Evolutionary conservation across 2,329 filamentous ascomycete species (phyloP), one percentile per base, ranked within the genome.

Genomic region (Aspergillus intermedius): DNA sequence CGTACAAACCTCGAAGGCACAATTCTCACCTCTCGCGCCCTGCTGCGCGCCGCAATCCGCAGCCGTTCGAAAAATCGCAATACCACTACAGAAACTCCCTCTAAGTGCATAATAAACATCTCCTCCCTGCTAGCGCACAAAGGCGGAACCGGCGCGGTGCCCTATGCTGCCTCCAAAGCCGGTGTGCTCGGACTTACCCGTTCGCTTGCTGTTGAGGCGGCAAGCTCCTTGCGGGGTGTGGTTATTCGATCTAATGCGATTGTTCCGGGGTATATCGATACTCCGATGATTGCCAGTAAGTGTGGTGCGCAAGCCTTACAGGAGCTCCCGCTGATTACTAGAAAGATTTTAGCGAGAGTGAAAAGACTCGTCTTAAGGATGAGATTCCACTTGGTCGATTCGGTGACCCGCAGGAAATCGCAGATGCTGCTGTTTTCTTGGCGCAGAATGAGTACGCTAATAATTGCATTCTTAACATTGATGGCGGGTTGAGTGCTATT

Each of bases 401-500:
- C 54, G 89, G 87, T 13, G 70, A 73, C 30, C 74, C 79, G 6
- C 75, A 80, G 22, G 89, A 95, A 65, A 80, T 94, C 28, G 88
- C 89, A n/a, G 83, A 91, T 61, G 88, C 89, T 47, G 87, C 86
- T 42, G 63, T 85, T 23, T 95, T 94, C 66, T 76, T 95, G 13
- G 85, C 81, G 25, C 77, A 77, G 42, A 95, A 93, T 66, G 73
- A 80, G 53, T 95, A 91, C 69, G 87, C 88, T 48, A 91, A 91
- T 66, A 94, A 94, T 56, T 93, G 88, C 65, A 77, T 91, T 45
- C 75, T 95, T 45, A 93, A 91, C 65, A 75, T 95, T 23, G 90
- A 95, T 67, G 90, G 90, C 13, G 90, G 90, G 1, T 67, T 94
- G 56, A 90, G 86, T 66, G 87, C 86, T 45, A 58, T 71, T 45